Evolutionary conservation across 2,329 filamentous ascomycete species (phyloP), one percentile per base, ranked within the genome.

Genomic region (Colletotrichum noveboracense): DNA sequence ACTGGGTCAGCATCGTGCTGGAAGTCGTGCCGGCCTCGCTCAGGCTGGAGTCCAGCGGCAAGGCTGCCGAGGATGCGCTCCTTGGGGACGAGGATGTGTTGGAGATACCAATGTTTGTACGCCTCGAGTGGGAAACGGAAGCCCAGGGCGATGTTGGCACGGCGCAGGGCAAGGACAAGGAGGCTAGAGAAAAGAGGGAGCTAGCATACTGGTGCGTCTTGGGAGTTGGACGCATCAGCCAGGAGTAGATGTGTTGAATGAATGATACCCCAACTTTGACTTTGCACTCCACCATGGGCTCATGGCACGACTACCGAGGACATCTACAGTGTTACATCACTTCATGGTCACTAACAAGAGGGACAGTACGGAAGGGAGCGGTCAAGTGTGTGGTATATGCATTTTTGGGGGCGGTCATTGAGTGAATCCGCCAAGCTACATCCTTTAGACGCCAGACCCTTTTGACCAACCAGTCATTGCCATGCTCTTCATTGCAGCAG

Each of bases 171-270:
- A 89, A 84, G 82, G 91, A 90, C 79, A 93, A 89, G 83, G 92
- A 91, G 60, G 91, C 88, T 64, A 93, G 90, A 83, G 94, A 96
- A 85, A 96, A 93, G 87, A 91, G 94, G 81, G 97, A 98, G 83
- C 86, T 98, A 84, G 96, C 96, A 71, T 98, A 98, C 85, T 99
- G 97, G 97, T 96, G 95, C 86, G 96, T 98, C 24, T 88, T 98
- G 43, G 96, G 96, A 5, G 91, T 97, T 74, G 97, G 97, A 12
- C 93, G 93, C 80, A 97, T 98, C 80, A 91, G 87, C 78, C 87
- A 88, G 81, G 85, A 88, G 71, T 83, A 78, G 78, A 32, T 26
- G 52, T 38, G 36, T 13, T 60, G 60, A 77, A 78, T 67, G 79
- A 80, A 82, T 82, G 86, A 89, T 89, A 88, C 86, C 86, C 86